phyloP scores from a whole-genome alignment of 2,329 filamentous ascomycete genomes.

The Penicillium sp. region DNA sequence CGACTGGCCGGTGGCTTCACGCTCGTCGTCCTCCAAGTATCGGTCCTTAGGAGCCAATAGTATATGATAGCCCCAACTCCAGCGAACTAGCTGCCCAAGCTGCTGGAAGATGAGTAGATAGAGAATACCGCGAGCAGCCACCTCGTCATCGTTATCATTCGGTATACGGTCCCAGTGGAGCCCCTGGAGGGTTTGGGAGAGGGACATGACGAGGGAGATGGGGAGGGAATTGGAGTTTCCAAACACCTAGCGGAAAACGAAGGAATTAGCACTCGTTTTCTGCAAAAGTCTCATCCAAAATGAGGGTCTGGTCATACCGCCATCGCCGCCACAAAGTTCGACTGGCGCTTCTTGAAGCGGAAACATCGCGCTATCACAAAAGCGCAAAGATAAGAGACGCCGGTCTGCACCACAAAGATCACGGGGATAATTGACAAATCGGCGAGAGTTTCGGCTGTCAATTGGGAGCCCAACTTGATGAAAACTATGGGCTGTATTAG shows the following conservation, averaged over 20 bases:
- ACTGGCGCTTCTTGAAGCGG: constrained; percentile 78
- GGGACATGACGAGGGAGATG: constrained; percentile 90
- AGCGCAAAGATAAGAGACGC: constrained; percentile 81
- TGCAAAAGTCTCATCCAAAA: not conserved
- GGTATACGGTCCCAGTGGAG: constrained; percentile 92
- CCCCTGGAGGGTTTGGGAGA: constrained; percentile 88
- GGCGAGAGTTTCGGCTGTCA: constrained; percentile 84
- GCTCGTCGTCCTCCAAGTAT: constrained; percentile 47
- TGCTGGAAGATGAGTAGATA: constrained; percentile 98
- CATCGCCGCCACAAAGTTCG: constrained; percentile 97
- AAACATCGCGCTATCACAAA: constrained; percentile 71
- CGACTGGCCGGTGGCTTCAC: constrained; percentile 35
- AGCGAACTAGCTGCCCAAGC: constrained; percentile 88
- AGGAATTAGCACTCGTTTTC: not conserved
- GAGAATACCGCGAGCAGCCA: constrained; percentile 87
- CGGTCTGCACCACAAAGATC: constrained; percentile 86
- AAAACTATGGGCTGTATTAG: constrained; percentile 65
- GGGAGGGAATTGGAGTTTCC: constrained; percentile 98
- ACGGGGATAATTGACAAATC: constrained; percentile 93
- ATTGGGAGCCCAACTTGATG: constrained; percentile 91
- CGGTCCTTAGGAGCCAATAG: constrained; percentile 79
- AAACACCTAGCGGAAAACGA: constrained; percentile 63
- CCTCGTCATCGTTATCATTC: constrained; percentile 92
- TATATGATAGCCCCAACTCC: constrained; percentile 98
- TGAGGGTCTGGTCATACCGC: constrained; percentile 55